Conservation (phyloP, 441 rosid species). For the Bocquillonia castaneifolia region DNA sequence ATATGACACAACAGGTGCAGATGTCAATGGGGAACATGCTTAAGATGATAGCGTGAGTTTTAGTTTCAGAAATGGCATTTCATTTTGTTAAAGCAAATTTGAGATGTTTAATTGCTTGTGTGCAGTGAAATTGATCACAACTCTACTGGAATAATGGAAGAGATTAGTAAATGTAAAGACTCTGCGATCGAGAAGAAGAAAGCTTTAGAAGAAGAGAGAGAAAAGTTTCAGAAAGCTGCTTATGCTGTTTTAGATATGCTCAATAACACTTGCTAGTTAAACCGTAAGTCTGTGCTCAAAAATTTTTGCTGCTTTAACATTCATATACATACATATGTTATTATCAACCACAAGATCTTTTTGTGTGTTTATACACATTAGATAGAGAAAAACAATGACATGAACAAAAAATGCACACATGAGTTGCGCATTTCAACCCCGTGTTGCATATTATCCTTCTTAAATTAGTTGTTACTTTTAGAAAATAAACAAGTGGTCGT, state of each 20-base stretch:
- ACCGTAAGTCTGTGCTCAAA: constrained; percentile 22
- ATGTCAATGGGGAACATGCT: constrained; percentile 74
- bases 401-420: background rate
- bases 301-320: background rate
- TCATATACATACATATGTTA: background rate
- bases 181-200: constrained; percentile 64
- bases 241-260: constrained; percentile 71
- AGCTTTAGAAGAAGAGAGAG: constrained; percentile 60
- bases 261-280: constrained; percentile 31
- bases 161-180: constrained; percentile 66
- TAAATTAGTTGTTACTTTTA: constrained; percentile 22
- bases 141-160: constrained; percentile 59
- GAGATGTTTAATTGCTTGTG: background rate
- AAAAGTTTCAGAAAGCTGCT: constrained; percentile 79
- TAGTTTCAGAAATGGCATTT: background rate
- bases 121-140: constrained; percentile 78
- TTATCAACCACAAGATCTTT: background rate
- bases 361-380: background rate
- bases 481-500: constrained; percentile 65
- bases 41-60: constrained; percentile 64
- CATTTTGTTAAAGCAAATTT: background rate
- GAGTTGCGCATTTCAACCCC: background rate
- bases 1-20: constrained; percentile 75
- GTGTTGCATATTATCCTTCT: background rate
- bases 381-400: background rate